Evolutionary conservation across 768 basidiomycete genomes (phyloP).

Genomic region (Tylopilus felleus): DNA sequence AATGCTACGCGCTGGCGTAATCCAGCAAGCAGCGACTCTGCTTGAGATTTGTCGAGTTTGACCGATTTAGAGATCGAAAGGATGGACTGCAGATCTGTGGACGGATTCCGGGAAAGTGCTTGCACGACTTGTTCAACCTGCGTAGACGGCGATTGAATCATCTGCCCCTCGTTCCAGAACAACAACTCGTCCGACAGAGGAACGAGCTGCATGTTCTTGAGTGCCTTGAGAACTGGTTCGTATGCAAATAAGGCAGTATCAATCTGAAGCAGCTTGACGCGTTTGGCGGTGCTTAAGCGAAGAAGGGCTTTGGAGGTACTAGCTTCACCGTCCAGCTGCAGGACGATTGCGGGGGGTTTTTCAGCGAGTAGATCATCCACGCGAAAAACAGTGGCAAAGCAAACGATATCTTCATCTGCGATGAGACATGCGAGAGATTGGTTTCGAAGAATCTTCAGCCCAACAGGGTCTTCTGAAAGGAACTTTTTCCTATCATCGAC

Average conservation of each 20-base stretch:
- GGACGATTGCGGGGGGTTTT: slow-evolving; percentile 47
- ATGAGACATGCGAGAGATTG: slow-evolving; percentile 56
- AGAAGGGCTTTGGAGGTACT: slow-evolving; percentile 41
- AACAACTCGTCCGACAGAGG: slow-evolving; percentile 53
- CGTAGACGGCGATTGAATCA: slow-evolving; percentile 4
- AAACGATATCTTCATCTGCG: slow-evolving; percentile 44
- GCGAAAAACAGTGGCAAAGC: slow-evolving; percentile 53
- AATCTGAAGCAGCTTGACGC: slow-evolving; percentile 51
- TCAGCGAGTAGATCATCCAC: slow-evolving; percentile 50
- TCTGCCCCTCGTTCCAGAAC: slow-evolving; percentile 44
- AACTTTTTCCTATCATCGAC: slow-evolving; percentile 38
- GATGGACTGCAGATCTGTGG: slow-evolving; percentile 38
- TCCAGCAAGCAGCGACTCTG: slow-evolving; percentile 44
- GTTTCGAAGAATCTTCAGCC: slow-evolving; percentile 45
- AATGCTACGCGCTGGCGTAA: slow-evolving; percentile 55
- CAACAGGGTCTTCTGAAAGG: slow-evolving; percentile 33
- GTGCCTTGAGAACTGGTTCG: slow-evolving; percentile 55
- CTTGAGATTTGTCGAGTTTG: slow-evolving; percentile 51
- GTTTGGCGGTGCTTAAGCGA: slow-evolving; percentile 34
- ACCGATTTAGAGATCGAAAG: slow-evolving; percentile 40
- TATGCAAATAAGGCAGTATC: slow-evolving; percentile 63
- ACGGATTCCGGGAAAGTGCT: slow-evolving; percentile 30
- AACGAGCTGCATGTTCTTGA: slow-evolving; percentile 47
- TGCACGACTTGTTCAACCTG: slow-evolving; percentile 23
- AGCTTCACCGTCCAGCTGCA: slow-evolving; percentile 50